Base-by-base conservation (phyloP, 1,284 basidiomycete species). In the Ganoderma sp. region DNA sequence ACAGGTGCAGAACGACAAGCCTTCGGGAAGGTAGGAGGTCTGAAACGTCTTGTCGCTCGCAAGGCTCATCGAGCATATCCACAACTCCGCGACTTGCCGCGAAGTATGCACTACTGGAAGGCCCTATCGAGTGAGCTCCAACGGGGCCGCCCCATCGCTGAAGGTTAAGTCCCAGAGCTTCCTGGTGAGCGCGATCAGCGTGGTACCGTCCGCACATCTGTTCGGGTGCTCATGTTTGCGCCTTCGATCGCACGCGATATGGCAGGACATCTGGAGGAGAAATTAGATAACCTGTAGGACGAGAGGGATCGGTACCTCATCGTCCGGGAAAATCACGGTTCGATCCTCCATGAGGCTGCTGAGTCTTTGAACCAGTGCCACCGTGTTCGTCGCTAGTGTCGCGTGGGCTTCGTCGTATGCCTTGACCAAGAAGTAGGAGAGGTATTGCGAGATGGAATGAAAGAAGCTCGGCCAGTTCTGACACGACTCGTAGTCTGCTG, bases 41-140 rank as follows among this genome's bases (percentile, higher is more conserved):
- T 65, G 68, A 50, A 69, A 67, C 5, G 25, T 54, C 63, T 45
- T 61, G 66, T 62, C 67, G 39, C 58, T 71, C 42, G 50, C 25
- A 17, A 75, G 58, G 74, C 95, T 90, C 43, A 95, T 83, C 19
- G 95, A 74, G 54, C 87, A 87, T 48, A 96, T 83, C 96, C 96
- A 98, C 12, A 92, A 75, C 72, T 94, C 90, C 0, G 89, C 85
- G 0, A 75, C 56, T 28, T 75, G 68, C 48, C 71, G 71, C 0
- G 69, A 45, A 7, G 50, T 78, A 43, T 60, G 79, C 63, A 66
- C 72, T 72, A 59, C 78, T 71, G 64, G 75, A 71, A 85, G 82
- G 81, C 78, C 25, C 87, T 76, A 45, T 78, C 78, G 6, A 80
- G 78, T 59, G 43, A 79, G 71, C 62, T 79, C 75, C 60, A 88